Conservation (phyloP, 2,329 filamentous ascomycete genomes). For the Microcyclospora pomicola region DNA sequence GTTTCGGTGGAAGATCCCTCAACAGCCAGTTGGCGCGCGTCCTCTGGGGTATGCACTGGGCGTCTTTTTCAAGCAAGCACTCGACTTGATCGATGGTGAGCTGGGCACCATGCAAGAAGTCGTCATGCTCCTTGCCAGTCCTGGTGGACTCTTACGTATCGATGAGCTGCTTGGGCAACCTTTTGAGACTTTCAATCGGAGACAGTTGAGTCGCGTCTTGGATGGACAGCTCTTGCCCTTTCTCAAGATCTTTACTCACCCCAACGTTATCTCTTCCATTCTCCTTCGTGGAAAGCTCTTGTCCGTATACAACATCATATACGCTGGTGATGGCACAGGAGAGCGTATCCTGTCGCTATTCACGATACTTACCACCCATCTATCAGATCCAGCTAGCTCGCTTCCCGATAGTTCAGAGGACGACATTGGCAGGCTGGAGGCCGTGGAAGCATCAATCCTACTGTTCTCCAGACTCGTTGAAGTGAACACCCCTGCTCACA, state of each 20-base stretch:
- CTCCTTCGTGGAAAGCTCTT: conserved; percentile 29
- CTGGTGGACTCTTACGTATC: conserved; percentile 11
- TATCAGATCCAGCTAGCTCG: background rate
- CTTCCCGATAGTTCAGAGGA: background rate
- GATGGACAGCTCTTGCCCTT: conserved; percentile 27
- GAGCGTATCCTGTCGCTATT: conserved; percentile 25
- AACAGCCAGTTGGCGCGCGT: background rate
- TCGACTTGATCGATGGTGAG: conserved; percentile 8
- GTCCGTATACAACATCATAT: conserved; percentile 33
- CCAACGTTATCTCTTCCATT: conserved; percentile 28
- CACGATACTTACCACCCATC: conserved; percentile 8
- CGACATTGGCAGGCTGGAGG: conserved; percentile 6
- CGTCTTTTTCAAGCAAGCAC: conserved; percentile 10
- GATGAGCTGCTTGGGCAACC: conserved; percentile 6
- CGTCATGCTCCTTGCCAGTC: conserved; percentile 10
- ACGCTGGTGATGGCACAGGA: conserved; percentile 23
- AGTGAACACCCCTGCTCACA: conserved; percentile 6
- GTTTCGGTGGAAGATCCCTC: conserved; percentile 9
- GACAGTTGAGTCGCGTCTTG: conserved; percentile 5
- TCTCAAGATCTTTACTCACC: conserved; percentile 28
- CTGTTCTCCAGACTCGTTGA: conserved; percentile 4
- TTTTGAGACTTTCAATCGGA: conserved; percentile 1
- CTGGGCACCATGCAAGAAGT: conserved; percentile 12
- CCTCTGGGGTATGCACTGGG: conserved; percentile 5
- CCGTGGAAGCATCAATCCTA: conserved; percentile 4